phyloP scores from a whole-genome alignment of 164 flowering plant genomes.

The Piper longum region DNA sequence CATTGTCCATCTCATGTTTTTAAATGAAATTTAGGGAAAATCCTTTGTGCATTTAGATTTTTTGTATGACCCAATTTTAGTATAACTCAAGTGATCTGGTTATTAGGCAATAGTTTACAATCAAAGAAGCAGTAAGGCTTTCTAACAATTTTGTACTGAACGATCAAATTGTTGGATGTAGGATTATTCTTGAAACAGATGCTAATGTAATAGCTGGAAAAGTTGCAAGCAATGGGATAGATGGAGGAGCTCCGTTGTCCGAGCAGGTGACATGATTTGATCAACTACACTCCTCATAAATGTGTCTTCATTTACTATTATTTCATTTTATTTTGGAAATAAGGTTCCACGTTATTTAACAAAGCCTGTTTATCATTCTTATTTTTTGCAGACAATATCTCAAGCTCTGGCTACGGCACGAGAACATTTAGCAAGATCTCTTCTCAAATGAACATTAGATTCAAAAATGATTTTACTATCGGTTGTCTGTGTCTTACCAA shows the following conservation, averaged over 20 bases:
- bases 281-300: background rate
- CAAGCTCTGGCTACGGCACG: slow-evolving; percentile 62
- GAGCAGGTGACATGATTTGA: slow-evolving; percentile 35
- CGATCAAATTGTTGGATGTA: slow-evolving; percentile 7
- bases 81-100: background rate
- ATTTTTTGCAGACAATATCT: slow-evolving; percentile 36
- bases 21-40: too few relatives aligned
- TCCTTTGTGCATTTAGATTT: too few relatives aligned
- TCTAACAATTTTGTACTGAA: too few relatives aligned
- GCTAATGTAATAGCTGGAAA: slow-evolving; percentile 40
- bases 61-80: too few relatives aligned
- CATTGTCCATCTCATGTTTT: too few relatives aligned
- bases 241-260: slow-evolving; percentile 40
- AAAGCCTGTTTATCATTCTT: too few relatives aligned
- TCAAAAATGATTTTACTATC: too few relatives aligned
- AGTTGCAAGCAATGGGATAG: slow-evolving; percentile 37
- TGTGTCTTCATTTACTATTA: background rate
- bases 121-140: too few relatives aligned
- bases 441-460: slow-evolving; percentile 27
- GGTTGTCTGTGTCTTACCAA: background rate
- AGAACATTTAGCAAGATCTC: slow-evolving; percentile 50
- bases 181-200: slow-evolving; percentile 29
- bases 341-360: background rate
- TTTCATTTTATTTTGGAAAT: background rate
- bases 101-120: too few relatives aligned